These are phyloP conservation scores for Hypoxylon fuscum DNA, from an alignment of 495 filamentous ascomycete genomes.

Conservation along the genomic window DNA sequence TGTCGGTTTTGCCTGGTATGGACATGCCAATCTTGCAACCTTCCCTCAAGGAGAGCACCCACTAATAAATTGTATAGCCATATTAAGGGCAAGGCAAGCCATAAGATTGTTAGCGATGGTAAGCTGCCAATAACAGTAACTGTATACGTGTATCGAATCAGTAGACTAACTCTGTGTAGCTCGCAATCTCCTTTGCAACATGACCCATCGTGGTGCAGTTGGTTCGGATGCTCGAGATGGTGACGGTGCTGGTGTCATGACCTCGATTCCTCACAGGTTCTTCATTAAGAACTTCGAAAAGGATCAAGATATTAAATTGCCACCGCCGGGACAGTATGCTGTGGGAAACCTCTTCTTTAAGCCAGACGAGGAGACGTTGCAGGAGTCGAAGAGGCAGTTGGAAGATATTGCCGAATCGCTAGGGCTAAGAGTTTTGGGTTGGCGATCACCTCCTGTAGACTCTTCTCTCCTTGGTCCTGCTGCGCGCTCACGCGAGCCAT, in stretches of 20 bases:
- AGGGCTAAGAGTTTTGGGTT: constrained; percentile 91
- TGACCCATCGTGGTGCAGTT: constrained; percentile 99
- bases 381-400: constrained; percentile 87
- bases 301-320: constrained; percentile 85
- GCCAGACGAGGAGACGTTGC: constrained; percentile 85
- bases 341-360: constrained; percentile 99
- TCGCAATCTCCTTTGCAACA: constrained; percentile 96
- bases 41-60: not conserved
- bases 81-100: constrained; percentile 96
- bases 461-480: constrained; percentile 93
- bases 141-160: not conserved
- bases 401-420: constrained; percentile 90
- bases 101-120: constrained; percentile 99
- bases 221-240: constrained; percentile 97
- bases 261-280: constrained; percentile 97
- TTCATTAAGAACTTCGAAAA: constrained; percentile 98
- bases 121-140: constrained; percentile 48
- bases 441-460: constrained; percentile 95
- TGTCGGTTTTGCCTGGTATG: constrained; percentile 98
- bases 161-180: constrained; percentile 60
- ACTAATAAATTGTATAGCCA: constrained; percentile 66
- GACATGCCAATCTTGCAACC: not conserved
- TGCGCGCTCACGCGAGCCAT: constrained; percentile 91
- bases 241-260: constrained; percentile 99
- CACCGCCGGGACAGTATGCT: constrained; percentile 91